Evolutionary conservation across 1,284 basidiomycete species (phyloP), one percentile per base, ranked within the genome.

Genomic region (Malassezia equina): DNA sequence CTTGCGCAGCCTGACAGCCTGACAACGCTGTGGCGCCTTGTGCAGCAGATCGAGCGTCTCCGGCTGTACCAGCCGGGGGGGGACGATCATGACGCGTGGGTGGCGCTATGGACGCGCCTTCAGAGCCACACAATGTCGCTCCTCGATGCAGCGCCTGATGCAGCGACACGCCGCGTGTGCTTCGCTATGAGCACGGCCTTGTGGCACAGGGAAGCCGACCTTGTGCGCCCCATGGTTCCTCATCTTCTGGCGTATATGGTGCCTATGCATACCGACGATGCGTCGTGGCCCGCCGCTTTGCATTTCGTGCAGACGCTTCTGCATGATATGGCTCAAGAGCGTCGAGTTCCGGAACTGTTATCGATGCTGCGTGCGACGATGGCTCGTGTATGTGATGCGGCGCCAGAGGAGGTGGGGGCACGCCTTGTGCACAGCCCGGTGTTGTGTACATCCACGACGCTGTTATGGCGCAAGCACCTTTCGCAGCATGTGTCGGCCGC

Each of bases 71-170:
- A 52, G 13, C 53, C 50, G 2, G 47, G 58, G 12, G 46, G 46
- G 7, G 51, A 49, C 2, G 50, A 60, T 21, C 29, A 47, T 3
- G 46, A 63, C 15, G 52, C 58, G 8, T 68, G 66, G 66, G 34
- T 41, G 23, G 55, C 56, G 13, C 31, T 63, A 4, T 60, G 64
- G 48, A 33, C 25, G 3, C 21, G 36, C 12, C 17, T 53, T 11
- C n/a, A 32, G 31, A 17, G 31, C 13, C 19, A 46, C 29, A 46
- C 44, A 12, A 28, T 46, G 5, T 5, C 21, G 8, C 7, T 34
- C 3, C 24, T 25, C 21, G 32, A 48, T 15, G 19, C 36, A 3
- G 23, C 33, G 23, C 8, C 32, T 1, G 5, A 24, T 2, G 24
- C 34, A 2, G 25, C 17, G 9, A 27, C 15, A 8, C 40, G 21